phyloP scores from a whole-genome alignment of 352 stramenopile species.

The Pilasporangium apinafurcum region DNA sequence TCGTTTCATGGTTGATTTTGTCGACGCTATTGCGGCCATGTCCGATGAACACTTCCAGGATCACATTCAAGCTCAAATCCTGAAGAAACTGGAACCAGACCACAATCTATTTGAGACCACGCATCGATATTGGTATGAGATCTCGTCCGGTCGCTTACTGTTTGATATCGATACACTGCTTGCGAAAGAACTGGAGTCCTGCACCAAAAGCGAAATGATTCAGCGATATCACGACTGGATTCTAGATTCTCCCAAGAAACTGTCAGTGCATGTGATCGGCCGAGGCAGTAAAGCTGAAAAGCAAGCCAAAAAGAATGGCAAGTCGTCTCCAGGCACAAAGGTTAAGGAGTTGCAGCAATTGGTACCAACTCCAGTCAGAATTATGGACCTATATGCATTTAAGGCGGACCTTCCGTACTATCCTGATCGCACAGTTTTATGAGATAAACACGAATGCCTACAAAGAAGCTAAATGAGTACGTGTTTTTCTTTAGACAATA shows the following conservation, averaged over 20 bases:
- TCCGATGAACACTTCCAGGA: slow-evolving; percentile 65
- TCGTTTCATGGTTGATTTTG: slow-evolving; percentile 74
- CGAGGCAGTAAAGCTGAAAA: slow-evolving; percentile 34
- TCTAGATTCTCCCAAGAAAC: slow-evolving; percentile 53
- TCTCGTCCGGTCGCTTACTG: slow-evolving; percentile 55
- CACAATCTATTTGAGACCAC: slow-evolving; percentile 75
- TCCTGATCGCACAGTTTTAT: slow-evolving; percentile 29
- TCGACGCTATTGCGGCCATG: slow-evolving; percentile 67
- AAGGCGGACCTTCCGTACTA: slow-evolving; percentile 55
- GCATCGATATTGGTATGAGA: slow-evolving; percentile 77
- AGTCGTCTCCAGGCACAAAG: slow-evolving; percentile 18
- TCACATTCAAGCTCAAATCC: slow-evolving; percentile 70
- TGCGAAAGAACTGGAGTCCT: slow-evolving; percentile 58
- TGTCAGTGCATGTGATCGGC: slow-evolving; percentile 59
- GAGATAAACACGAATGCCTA: neutral
- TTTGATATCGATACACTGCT: slow-evolving; percentile 74
- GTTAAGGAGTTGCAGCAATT: slow-evolving; percentile 14
- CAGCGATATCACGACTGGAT: slow-evolving; percentile 60
- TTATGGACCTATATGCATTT: slow-evolving; percentile 56
- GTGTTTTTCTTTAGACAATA: no score
- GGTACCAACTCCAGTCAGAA: slow-evolving; percentile 19
- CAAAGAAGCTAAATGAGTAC: slow-evolving; percentile 3
- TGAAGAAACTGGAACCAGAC: slow-evolving; percentile 77
- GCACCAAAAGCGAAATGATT: slow-evolving; percentile 61
- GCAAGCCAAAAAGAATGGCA: slow-evolving; percentile 21